phyloP scores from a whole-genome alignment of 1,284 basidiomycete genomes.

The Melampsora occidentalis region DNA sequence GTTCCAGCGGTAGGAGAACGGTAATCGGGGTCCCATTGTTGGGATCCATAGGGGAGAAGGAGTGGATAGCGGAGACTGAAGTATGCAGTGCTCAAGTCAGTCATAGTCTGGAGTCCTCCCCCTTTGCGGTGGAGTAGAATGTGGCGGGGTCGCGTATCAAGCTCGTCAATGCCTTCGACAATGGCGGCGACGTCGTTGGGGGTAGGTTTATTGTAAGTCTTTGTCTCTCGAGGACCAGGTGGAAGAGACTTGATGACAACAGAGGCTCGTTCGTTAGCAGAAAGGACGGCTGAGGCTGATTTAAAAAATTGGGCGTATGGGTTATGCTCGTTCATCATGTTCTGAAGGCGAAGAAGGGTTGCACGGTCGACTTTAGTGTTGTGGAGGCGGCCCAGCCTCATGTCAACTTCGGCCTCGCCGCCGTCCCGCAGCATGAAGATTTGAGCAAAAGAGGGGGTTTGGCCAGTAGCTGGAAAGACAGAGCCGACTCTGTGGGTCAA shows the following conservation, averaged over 20 bases:
- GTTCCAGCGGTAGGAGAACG: background rate
- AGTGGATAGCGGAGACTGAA: background rate
- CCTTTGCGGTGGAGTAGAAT: background rate
- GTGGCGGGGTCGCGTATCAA: background rate
- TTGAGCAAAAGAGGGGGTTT: too few species aligned
- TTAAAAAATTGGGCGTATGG: too few species aligned
- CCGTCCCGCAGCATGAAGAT: too few species aligned
- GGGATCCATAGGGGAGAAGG: conserved; percentile 6
- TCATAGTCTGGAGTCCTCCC: background rate
- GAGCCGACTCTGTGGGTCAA: too few species aligned
- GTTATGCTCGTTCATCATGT: too few species aligned
- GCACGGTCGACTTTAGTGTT: too few species aligned
- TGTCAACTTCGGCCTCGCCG: too few species aligned
- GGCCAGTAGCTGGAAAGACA: too few species aligned
- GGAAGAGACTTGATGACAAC: background rate
- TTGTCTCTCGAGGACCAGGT: too few species aligned
- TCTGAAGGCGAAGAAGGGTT: too few species aligned
- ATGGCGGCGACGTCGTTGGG: background rate
- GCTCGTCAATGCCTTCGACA: background rate
- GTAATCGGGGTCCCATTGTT: background rate
- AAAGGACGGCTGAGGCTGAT: rapidly evolving
- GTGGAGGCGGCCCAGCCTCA: too few species aligned
- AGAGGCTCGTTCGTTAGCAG: background rate
- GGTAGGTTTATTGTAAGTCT: background rate
- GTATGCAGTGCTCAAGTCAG: background rate